Base-by-base conservation (phyloP, 805 yeast species). In the Pichia scutulata region DNA sequence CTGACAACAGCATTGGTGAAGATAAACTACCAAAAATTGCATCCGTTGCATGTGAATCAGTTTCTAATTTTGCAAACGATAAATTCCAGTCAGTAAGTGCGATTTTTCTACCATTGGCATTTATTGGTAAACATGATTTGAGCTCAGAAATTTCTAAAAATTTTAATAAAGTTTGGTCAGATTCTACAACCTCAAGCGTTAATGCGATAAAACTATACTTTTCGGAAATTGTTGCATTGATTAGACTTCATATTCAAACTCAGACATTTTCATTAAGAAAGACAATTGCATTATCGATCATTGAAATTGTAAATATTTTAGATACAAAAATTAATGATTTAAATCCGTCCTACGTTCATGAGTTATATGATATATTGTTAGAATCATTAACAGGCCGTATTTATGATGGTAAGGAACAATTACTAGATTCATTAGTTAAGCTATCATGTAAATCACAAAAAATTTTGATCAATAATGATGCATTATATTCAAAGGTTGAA, bases 371-470 rank as follows among this genome's bases (percentile, higher is more conserved):
- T 0, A 69, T 81, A 7, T 69, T 88, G 43, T 62, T 86, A 18
- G 74, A 73, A 26, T 80, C 95, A 0, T 73, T 82, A 49, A 71
- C 74, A 49, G 97, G 97, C 1, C 78, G 95, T 52, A 77, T 92
- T 10, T 92, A 96, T 93, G 74, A 75, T 16, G 98, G 97, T 7
- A 92, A 92, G 60, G 97, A 89, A 57, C 65, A 73, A 26, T 75
- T 93, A 1, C 69, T 89, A 19, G 80, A 79, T 37, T 86, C 96
- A 0, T 68, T 90, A 48, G 84, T 86, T 0, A 66, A 78, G 1
- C 71, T 86, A 30, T 61, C 83, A 0, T 59, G 70, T 18, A 79
- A 78, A 52, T 72, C 80, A 9, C 66, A 71, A 44, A 57, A 56
- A 0, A 69, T 61, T 42, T 56, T 82, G 14, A 36, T 46, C 0